Conservation (phyloP, 805 yeast species). For the Komagataella phaffii region DNA sequence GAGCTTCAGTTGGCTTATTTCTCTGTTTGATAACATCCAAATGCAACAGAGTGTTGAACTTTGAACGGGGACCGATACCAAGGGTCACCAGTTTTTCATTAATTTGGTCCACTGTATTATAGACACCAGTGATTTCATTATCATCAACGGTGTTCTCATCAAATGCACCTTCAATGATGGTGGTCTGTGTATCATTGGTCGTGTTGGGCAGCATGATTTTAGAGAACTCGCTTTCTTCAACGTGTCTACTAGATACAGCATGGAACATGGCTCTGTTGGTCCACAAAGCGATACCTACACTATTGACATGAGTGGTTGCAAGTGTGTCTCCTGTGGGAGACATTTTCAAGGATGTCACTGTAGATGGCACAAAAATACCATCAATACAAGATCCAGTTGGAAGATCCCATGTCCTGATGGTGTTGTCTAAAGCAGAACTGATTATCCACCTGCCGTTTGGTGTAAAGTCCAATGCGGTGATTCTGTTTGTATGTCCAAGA, state of each 20-base stretch:
- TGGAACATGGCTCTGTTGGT: conserved; percentile 78
- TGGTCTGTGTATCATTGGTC: conserved; percentile 65
- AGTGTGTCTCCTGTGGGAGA: conserved; percentile 83
- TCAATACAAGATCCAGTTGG: conserved; percentile 97
- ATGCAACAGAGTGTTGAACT: conserved; percentile 66
- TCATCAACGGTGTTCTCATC: conserved; percentile 25
- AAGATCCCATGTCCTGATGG: conserved; percentile 92
- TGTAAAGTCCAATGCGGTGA: conserved; percentile 79
- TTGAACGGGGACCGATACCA: conserved; percentile 63
- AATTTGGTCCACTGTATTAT: conserved; percentile 50
- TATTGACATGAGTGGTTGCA: conserved; percentile 86
- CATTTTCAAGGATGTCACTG: conserved; percentile 70
- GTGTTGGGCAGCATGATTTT: conserved; percentile 55
- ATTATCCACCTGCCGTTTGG: conserved; percentile 95
- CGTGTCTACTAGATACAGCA: conserved; percentile 59
- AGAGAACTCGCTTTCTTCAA: conserved; percentile 65
- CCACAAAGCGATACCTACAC: conserved; percentile 88
- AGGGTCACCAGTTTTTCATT: conserved; percentile 53
- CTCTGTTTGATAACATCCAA: conserved; percentile 76
- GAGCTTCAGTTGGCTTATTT: conserved; percentile 82
- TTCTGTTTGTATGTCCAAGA: conserved; percentile 81
- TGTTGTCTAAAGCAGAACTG: conserved; percentile 69
- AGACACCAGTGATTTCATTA: conserved; percentile 19
- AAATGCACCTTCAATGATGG: conserved; percentile 69
- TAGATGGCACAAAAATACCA: conserved; percentile 64